phyloP scores from a whole-genome alignment of 208 protist species.

The Polymyxa betae region DNA sequence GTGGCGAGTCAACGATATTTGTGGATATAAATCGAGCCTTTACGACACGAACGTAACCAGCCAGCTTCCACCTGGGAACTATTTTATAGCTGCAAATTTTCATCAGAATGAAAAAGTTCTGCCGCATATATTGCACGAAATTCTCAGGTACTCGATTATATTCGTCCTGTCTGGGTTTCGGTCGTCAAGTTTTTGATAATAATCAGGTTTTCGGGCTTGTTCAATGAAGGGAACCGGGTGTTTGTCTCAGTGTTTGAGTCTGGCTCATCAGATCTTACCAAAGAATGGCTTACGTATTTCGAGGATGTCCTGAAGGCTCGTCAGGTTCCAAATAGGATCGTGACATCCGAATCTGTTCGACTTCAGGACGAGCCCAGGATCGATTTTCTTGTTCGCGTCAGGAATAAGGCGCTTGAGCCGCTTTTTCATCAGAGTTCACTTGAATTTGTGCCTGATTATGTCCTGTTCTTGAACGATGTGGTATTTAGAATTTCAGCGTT shows the following conservation, averaged over 20 bases:
- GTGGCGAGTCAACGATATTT: not conserved
- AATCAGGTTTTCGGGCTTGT: not conserved
- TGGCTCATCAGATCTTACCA: not conserved
- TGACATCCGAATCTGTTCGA: not conserved
- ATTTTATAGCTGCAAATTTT: not conserved
- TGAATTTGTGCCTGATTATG: not conserved
- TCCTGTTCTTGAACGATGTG: slow-evolving; percentile 1
- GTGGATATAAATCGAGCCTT: not conserved
- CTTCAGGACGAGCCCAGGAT: not conserved
- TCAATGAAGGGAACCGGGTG: not conserved
- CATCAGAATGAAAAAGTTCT: not conserved
- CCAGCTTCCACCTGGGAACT: not conserved
- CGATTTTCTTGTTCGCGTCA: not conserved
- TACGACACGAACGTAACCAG: not conserved
- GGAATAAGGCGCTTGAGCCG: slow-evolving; percentile 13
- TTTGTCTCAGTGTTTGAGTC: not conserved
- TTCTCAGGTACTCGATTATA: not conserved
- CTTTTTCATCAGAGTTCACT: not conserved
- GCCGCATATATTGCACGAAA: not conserved
- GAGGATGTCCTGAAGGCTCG: not conserved
- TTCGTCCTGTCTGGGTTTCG: no score
- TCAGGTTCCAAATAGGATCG: not conserved
- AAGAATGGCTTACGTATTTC: not conserved
- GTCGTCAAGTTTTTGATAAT: no score
- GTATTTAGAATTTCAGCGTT: not conserved